Evolutionary conservation across 2,329 filamentous ascomycete genomes (phyloP), one percentile per base, ranked within the genome.

Genomic region (Aureobasidium lini): DNA sequence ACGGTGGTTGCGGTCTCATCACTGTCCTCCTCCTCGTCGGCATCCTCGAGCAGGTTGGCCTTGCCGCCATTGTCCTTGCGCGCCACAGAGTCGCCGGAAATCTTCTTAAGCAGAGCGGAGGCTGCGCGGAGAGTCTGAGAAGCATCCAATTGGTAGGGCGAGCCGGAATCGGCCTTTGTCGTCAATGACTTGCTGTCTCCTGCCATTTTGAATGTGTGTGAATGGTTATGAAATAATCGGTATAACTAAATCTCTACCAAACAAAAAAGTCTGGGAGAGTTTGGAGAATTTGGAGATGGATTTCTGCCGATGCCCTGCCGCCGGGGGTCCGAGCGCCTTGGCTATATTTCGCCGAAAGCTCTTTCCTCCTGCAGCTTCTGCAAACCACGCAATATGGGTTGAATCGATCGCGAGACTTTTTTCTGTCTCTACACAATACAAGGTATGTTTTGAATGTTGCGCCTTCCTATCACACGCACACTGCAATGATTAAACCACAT

Each of bases 121-220:
- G 82, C 81, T 62, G 84, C 84, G 73, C 79, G 80, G 62, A 81
- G 71, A 56, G 83, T 82, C 75, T 86, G 67, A 1, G 63, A 65
- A 11, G 73, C 66, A 65, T 79, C 76, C 48, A 80, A 69, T 61
- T 76, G 71, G 66, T 76, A 76, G 10, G 73, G 72, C 2, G 65
- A 62, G 46, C 60, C 61, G 36, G 70, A 69, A 16, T 66, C 60
- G 50, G 64, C 65, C 64, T 71, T 73, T 43, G 69, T 73, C 39
- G 72, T 71, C 40, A 75, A 65, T 11, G 69, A 67, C 57, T 68
- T 72, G 54, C 71, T 68, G 29, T 65, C 63, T 37, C 65, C 66
- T 39, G 67, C 66, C 67, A 70, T 70, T 36, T 62, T 70, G 39
- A 10, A 43, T 18, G 4, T 40, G 23, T 28, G 15, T n/a, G 11